A percentile compares a stretch with the other conserved stretches of the same genome.
phyloP scores from a whole-genome alignment of 805 yeast genomes.

The Ogataea chonburiensis region DNA sequence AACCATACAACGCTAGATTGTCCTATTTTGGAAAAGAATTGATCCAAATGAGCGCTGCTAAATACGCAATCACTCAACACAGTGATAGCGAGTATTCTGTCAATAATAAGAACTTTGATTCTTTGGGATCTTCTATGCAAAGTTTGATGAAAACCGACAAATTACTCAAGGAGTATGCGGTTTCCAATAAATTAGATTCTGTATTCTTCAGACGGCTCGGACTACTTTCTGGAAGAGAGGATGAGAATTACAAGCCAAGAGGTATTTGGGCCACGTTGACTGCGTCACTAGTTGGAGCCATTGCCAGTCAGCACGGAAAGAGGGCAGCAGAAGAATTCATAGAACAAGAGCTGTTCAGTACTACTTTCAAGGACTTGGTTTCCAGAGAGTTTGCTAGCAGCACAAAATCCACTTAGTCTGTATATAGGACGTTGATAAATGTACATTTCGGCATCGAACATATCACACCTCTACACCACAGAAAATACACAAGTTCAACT shows the following conservation, averaged over 20 bases:
- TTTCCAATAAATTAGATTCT: constrained; percentile 44
- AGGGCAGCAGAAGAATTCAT: constrained; percentile 57
- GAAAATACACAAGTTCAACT: not conserved
- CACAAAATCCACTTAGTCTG: constrained; percentile 11
- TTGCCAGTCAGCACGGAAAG: constrained; percentile 61
- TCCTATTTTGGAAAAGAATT: constrained; percentile 68
- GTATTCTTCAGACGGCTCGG: constrained; percentile 65
- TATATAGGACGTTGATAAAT: constrained; percentile 13
- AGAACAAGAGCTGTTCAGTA: constrained; percentile 37
- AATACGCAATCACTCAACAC: constrained; percentile 36
- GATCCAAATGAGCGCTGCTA: constrained; percentile 49
- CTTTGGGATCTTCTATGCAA: constrained; percentile 56
- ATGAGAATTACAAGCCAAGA: constrained; percentile 26
- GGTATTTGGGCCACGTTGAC: constrained; percentile 32
- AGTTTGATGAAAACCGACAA: constrained; percentile 51
- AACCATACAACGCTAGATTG: constrained; percentile 87
- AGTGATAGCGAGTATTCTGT: constrained; percentile 38
- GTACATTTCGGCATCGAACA: constrained; percentile 12
- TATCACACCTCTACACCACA: constrained; percentile 6
- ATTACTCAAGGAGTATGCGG: constrained; percentile 52
- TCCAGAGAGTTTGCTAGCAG: constrained; percentile 1
- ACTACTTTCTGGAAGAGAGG: constrained; percentile 35
- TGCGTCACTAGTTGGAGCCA: constrained; percentile 64
- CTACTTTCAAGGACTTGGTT: constrained; percentile 4
- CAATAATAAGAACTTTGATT: constrained; percentile 52